Base-by-base conservation (phyloP, 1,139 yeast genomes). In the Blastobotrys raffinosifermentans region DNA sequence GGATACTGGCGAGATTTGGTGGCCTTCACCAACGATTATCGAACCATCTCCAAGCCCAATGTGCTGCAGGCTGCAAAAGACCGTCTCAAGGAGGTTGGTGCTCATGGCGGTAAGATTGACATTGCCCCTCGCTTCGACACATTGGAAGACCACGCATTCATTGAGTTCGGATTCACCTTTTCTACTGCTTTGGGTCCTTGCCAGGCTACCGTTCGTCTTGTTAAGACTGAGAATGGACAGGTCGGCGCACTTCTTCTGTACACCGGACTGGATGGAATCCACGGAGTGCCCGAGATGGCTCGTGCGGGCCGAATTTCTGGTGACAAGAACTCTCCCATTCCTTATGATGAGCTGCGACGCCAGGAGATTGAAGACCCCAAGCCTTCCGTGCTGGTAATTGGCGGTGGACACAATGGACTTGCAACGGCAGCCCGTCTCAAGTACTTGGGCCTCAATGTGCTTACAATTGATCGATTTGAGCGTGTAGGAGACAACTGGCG, bases 401-500 rank as follows among this genome's bases (percentile, higher is more conserved):
- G 73, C 29, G 72, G 68, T 33, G 73, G 73, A 17, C 72, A 68
- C 46, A 61, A 66, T 37, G 73, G 73, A 5, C 49, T 68, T 29
- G 60, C 63, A 13, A 48, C 58, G 23, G 72, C 72, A 21, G 69
- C 72, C 1, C 53, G 71, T 31, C 55, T 68, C 46, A 66, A 65
- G 45, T 50, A 55, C 7, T 56, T 64, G 54, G 72, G 72, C n/a
- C 51, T 65, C 29, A 57, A 58, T 34, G 51, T 61, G 1, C 50
- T 68, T 32, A 58, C 68, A 37, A 55, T 68, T 10, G 73, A 68
- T 33, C 53, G 59, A 19, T 60, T 63, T 44, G 37, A 44, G 19
- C 49, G 54, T 16, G 55, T 68, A 34, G 73, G 73, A 44, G 73
- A 68, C 44, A 68, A 67, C 48, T 68, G 72, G 75, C 54, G 72